Base-by-base conservation (phyloP, 2,329 filamentous ascomycete species). In the Myriosclerotinia duriaeana region DNA sequence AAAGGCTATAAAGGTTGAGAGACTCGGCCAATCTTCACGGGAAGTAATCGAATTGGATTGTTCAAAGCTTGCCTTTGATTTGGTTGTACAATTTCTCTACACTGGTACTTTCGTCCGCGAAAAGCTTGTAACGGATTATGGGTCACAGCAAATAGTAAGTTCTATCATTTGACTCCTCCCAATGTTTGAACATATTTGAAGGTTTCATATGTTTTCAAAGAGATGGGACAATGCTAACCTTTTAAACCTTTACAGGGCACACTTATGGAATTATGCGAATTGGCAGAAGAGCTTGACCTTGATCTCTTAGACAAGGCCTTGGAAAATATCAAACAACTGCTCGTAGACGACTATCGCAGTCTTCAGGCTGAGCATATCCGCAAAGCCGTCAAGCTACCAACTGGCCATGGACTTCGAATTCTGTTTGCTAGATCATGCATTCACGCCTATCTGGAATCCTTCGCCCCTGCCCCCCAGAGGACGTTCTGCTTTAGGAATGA, bases 141-240 rank as follows among this genome's bases (percentile, higher is more conserved):
- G 44, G 11, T 22, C 30, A 50, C 63, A 62, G 22, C 55, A 66
- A 14, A n/a, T 69, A 38, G 59, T 66, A 4, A 30, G 69, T 11
- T 36, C 5, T 9, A 46, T 9, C 5, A 30, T 0, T 14, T 34
- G 30, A 34, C 30, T 34, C 30, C 3, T 46, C 30, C 36, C 12
- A n/a, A 71, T 82, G 78, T 9, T 17, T 17, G 17, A 34, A 22
- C 12, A 34, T n/a, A 26, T 53, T 40, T 38, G 36, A 12, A 40
- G 14, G 20, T 22, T 38, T 55, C 34, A 20, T 5, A 38, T 5
- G 9, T 38, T 36, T 55, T 54, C 20, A 40, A 5, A 22, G 6
- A 55, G 20, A 40, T 40, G 20, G 5, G 8, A 26, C 20, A 38
- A 50, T 26, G 30, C 30, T 50, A 50, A 50, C 2, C 4, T 3